These are phyloP conservation scores for Nissolia schottii DNA, from an alignment of 306 rosid genomes.

Conservation along the genomic window DNA sequence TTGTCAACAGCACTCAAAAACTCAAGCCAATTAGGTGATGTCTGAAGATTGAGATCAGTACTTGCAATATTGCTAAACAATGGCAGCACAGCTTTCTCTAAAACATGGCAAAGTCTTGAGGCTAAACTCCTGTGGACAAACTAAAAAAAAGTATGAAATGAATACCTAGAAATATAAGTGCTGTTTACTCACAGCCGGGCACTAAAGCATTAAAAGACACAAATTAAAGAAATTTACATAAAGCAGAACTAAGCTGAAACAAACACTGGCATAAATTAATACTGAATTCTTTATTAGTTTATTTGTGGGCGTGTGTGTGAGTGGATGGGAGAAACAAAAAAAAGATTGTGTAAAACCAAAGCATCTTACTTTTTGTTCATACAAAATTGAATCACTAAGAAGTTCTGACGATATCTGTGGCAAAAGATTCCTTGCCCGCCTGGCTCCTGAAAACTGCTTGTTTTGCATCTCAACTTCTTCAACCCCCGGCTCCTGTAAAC, in stretches of 20 bases:
- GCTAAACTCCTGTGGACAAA: constrained; percentile 75
- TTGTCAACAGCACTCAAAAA: constrained; percentile 48
- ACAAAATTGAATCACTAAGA: constrained; percentile 57
- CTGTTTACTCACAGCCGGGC: not conserved
- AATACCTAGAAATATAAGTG: constrained; percentile 11
- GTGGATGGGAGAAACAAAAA: not conserved
- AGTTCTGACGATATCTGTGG: constrained; percentile 62
- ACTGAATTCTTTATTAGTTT: not conserved
- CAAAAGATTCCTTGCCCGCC: constrained; percentile 33
- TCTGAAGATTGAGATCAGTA: constrained; percentile 38
- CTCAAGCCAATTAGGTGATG: constrained; percentile 57
- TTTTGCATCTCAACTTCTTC: constrained; percentile 19
- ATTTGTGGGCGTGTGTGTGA: not conserved
- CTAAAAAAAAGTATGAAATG: constrained; percentile 51
- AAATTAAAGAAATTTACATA: not conserved
- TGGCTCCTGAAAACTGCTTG: constrained; percentile 36
- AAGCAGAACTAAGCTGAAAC: constrained; percentile 15
- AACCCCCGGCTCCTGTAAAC: constrained; percentile 27
- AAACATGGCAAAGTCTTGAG: constrained; percentile 56
- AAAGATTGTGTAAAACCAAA: not conserved
- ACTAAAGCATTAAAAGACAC: constrained; percentile 7
- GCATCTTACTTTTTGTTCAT: constrained; percentile 68
- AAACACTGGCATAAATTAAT: not conserved
- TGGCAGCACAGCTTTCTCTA: constrained; percentile 49
- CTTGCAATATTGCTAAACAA: constrained; percentile 27